phyloP scores from a whole-genome alignment of 345 rosid genomes.

The Boechera retrofracta region DNA sequence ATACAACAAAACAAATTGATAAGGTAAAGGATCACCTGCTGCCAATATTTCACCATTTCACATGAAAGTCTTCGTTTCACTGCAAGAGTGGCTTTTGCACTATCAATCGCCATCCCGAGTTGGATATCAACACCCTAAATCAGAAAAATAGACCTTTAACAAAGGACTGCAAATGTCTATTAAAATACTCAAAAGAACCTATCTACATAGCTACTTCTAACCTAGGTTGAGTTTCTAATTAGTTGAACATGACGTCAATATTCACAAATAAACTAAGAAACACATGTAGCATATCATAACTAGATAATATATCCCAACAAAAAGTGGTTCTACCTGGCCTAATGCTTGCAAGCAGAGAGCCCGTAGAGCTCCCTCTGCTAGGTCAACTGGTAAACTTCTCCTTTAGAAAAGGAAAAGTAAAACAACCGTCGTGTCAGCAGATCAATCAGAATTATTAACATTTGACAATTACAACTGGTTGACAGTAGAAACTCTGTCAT shows the following conservation, averaged over 20 bases:
- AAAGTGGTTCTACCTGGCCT: conserved; percentile 72
- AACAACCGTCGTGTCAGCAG: not conserved
- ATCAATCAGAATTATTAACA: conserved; percentile 7
- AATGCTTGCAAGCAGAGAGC: conserved; percentile 94
- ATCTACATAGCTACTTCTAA: conserved; percentile 10
- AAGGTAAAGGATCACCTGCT: conserved; percentile 67
- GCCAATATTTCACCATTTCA: conserved; percentile 99
- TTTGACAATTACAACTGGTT: not conserved
- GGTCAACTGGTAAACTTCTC: conserved; percentile 90
- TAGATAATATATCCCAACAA: conserved; percentile 22
- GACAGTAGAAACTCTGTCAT: conserved; percentile 15
- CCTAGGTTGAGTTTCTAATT: conserved; percentile 14
- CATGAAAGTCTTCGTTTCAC: conserved; percentile 99
- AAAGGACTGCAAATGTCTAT: conserved; percentile 1
- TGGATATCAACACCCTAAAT: conserved; percentile 92
- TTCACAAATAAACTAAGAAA: conserved; percentile 23
- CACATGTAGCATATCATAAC: conserved; percentile 10
- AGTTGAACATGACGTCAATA: not conserved
- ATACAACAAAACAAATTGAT: conserved; percentile 8
- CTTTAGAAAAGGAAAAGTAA: conserved; percentile 49
- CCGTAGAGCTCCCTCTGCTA: conserved; percentile 88
- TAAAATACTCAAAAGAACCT: not conserved
- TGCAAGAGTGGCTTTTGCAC: conserved; percentile 97
- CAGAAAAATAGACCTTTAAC: not conserved
- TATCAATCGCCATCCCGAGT: conserved; percentile 99